phyloP scores from a whole-genome alignment of 2,329 filamentous ascomycete genomes.

The Colletotrichum truncatum region DNA sequence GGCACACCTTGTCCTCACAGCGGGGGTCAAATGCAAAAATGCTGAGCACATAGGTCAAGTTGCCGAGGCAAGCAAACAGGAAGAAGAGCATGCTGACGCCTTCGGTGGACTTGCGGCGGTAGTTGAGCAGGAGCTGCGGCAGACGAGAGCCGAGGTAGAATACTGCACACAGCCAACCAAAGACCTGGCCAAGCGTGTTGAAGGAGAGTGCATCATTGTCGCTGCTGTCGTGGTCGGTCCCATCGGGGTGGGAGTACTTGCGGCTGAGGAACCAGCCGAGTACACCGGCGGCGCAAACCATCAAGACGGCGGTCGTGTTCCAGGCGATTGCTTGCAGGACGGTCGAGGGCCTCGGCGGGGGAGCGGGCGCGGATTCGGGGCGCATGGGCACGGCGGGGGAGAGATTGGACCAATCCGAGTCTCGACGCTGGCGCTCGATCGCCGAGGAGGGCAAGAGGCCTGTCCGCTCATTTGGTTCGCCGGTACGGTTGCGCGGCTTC shows the following conservation, averaged over 20 bases:
- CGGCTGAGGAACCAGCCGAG: conserved; percentile 85
- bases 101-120: conserved; percentile 90
- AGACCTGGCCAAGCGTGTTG: conserved; percentile 84
- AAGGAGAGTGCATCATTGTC: conserved; percentile 67
- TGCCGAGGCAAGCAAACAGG: conserved; percentile 94
- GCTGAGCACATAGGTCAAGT: conserved; percentile 90
- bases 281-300: conserved; percentile 86
- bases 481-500: conserved; percentile 46
- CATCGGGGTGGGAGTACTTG: conserved; percentile 48
- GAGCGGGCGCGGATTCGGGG: conserved; percentile 49
- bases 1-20: conserved; percentile 67
- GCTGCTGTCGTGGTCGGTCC: conserved; percentile 51
- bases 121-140: conserved; percentile 92
- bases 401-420: conserved; percentile 68
- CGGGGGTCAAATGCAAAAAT: conserved; percentile 90
- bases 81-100: conserved; percentile 96
- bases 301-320: conserved; percentile 78
- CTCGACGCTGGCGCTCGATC: conserved; percentile 54
- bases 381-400: conserved; percentile 87
- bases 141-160: conserved; percentile 91
- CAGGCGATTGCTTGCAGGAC: conserved; percentile 69
- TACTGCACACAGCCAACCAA: conserved; percentile 90
- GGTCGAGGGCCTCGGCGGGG: conserved; percentile 58
- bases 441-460: conserved; percentile 48
- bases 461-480: conserved; percentile 61